These are phyloP conservation scores for Saturnispora galanensis DNA, from an alignment of 805 yeast species.

Conservation along the genomic window DNA sequence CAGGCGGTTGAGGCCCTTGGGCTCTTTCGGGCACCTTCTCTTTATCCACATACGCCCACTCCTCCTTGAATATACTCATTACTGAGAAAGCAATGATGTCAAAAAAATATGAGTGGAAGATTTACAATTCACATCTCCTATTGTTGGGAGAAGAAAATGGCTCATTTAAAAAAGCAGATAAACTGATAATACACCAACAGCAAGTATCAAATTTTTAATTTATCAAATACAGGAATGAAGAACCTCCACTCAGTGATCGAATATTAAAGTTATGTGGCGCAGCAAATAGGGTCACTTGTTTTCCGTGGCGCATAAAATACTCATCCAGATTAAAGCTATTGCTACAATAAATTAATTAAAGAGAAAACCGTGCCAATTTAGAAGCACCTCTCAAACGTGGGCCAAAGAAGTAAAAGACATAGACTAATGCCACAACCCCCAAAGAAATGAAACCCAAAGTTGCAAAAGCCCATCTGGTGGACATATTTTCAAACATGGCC, in stretches of 20 bases:
- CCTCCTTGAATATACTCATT: conserved; percentile 8
- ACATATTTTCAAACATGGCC: conserved; percentile 29
- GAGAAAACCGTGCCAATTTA: conserved; percentile 20
- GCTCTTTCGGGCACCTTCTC: conserved; percentile 23
- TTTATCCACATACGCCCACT: conserved; percentile 4
- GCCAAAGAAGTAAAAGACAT: conserved; percentile 28
- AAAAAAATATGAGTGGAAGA: neutral
- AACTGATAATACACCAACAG: too few species aligned
- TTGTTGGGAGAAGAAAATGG: too few species aligned
- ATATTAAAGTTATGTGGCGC: too few species aligned
- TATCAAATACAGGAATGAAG: too few species aligned
- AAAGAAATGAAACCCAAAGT: conserved; percentile 26
- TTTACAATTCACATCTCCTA: too few species aligned
- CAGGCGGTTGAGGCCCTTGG: conserved; percentile 22
- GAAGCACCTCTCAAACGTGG: conserved; percentile 23
- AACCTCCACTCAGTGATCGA: too few species aligned
- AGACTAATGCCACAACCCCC: conserved; percentile 26
- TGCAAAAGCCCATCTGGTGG: conserved; percentile 29
- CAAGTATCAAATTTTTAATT: too few species aligned
- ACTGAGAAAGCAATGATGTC: neutral
- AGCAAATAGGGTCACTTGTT: too few species aligned
- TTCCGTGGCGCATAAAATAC: neutral
- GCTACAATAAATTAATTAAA: neutral
- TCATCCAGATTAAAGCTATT: neutral
- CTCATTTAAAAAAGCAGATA: too few species aligned